These are phyloP conservation scores for Cucurbita argyrosperma DNA, from an alignment of 306 rosid genomes.

Conservation along the genomic window DNA sequence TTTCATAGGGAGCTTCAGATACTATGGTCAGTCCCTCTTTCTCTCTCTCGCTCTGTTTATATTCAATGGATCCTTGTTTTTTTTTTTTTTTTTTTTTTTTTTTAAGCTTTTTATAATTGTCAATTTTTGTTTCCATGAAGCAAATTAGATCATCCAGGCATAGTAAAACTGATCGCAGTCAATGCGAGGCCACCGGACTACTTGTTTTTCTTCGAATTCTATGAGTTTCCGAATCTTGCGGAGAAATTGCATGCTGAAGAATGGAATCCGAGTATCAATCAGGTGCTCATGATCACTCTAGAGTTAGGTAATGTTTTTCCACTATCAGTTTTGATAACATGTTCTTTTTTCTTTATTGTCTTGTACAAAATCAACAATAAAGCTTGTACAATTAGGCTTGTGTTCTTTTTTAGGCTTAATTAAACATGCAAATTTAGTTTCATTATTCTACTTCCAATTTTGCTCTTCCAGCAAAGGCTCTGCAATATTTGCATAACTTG, in stretches of 20 bases:
- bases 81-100: background rate
- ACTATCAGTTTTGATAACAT: background rate
- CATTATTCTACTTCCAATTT: conserved; percentile 9
- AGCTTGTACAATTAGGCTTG: background rate
- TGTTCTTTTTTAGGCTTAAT: background rate
- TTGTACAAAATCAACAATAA: background rate
- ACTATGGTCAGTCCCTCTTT: conserved; percentile 38
- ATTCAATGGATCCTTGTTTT: background rate
- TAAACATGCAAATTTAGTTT: background rate
- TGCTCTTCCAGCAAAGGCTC: conserved; percentile 61
- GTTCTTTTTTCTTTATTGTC: background rate
- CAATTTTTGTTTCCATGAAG: conserved; percentile 23
- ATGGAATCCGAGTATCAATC: conserved; percentile 30
- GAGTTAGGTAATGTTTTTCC: conserved; percentile 23
- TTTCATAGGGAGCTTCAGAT: conserved; percentile 77
- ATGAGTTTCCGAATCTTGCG: conserved; percentile 43
- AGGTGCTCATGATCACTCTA: conserved; percentile 23
- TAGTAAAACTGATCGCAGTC: conserved; percentile 62
- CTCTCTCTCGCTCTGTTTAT: background rate
- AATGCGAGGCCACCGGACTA: conserved; percentile 87
- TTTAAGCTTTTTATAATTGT: background rate
- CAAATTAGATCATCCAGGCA: conserved; percentile 61
- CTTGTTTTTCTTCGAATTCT: conserved; percentile 73
- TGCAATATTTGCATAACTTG: conserved; percentile 77
- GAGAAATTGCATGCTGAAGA: conserved; percentile 55